These are phyloP conservation scores for Fusarium penzigii DNA, from an alignment of 2,329 filamentous ascomycete species.

Conservation along the genomic window DNA sequence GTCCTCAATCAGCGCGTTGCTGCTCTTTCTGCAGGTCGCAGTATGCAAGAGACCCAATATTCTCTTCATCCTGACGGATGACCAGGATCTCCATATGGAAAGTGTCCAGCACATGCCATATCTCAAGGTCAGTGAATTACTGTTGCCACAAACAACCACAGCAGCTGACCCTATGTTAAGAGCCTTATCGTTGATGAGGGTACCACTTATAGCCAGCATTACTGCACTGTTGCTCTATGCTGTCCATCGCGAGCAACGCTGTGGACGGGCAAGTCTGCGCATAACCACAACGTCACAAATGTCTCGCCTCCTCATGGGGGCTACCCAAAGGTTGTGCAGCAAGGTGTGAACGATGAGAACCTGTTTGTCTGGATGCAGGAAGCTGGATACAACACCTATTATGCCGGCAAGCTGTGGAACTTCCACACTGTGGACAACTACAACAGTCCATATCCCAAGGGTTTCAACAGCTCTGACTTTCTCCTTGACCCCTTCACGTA, in stretches of 20 bases:
- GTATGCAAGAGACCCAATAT: constrained; percentile 19
- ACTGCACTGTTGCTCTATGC: constrained; percentile 51
- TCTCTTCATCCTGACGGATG: constrained; percentile 29
- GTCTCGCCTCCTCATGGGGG: constrained; percentile 50
- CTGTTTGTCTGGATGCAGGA: constrained; percentile 68
- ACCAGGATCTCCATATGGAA: constrained; percentile 26
- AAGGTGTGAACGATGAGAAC: constrained; percentile 60
- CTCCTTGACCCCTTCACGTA: constrained; percentile 53
- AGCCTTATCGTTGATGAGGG: constrained; percentile 26
- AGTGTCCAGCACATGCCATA: constrained; percentile 9
- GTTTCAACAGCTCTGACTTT: neutral
- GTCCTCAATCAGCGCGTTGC: neutral
- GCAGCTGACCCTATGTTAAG: constrained; percentile 1
- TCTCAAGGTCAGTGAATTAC: constrained; percentile 6
- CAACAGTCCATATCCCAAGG: constrained; percentile 32
- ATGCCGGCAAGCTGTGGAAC: constrained; percentile 70
- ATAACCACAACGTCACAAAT: constrained; percentile 69
- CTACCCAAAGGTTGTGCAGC: constrained; percentile 54
- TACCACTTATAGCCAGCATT: constrained; percentile 29
- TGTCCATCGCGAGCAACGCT: constrained; percentile 66
- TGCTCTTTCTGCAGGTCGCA: neutral
- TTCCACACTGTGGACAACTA: constrained; percentile 61
- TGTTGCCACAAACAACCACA: neutral
- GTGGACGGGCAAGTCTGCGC: constrained; percentile 64
- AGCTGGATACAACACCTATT: constrained; percentile 69